phyloP scores from a whole-genome alignment of 352 stramenopile species.

The Globisporangium splendens region DNA sequence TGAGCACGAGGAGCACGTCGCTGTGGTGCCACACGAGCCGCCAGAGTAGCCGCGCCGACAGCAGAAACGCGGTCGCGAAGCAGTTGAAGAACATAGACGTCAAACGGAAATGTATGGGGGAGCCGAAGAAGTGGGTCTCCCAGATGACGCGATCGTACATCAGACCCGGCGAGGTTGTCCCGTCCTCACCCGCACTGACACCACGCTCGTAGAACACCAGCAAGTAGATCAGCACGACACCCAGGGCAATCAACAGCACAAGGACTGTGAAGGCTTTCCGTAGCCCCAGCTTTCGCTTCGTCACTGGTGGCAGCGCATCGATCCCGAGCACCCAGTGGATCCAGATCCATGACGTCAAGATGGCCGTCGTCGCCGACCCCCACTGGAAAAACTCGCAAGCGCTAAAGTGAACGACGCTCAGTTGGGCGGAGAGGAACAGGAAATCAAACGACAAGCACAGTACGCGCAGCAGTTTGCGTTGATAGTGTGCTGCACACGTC shows the following conservation, averaged over 20 bases:
- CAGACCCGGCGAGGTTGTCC: background rate
- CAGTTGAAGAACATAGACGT: constrained; percentile 23
- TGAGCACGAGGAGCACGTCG: constrained; percentile 21
- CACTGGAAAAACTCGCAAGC: constrained; percentile 27
- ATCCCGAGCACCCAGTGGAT: constrained; percentile 21
- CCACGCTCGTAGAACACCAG: constrained; percentile 3
- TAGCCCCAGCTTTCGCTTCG: constrained; percentile 15
- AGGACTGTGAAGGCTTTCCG: background rate
- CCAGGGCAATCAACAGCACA: background rate
- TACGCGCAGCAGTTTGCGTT: constrained; percentile 12
- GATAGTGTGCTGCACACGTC: constrained; percentile 3
- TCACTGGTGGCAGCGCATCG: constrained; percentile 21
- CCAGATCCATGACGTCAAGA: constrained; percentile 22
- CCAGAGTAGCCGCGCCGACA: constrained; percentile 21
- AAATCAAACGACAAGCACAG: constrained; percentile 30
- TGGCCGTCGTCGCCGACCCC: constrained; percentile 1
- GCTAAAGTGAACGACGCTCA: constrained; percentile 14
- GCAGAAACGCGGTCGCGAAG: constrained; percentile 12
- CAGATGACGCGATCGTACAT: constrained; percentile 21
- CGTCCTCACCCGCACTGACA: constrained; percentile 11
- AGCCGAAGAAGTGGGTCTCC: background rate
- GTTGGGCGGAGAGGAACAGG: constrained; percentile 26
- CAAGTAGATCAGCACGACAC: constrained; percentile 2
- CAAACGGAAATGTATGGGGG: constrained; percentile 14
- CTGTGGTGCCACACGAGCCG: constrained; percentile 12